phyloP scores from a whole-genome alignment of 2,329 filamentous ascomycete species.

The Tolypocladium tundrense region DNA sequence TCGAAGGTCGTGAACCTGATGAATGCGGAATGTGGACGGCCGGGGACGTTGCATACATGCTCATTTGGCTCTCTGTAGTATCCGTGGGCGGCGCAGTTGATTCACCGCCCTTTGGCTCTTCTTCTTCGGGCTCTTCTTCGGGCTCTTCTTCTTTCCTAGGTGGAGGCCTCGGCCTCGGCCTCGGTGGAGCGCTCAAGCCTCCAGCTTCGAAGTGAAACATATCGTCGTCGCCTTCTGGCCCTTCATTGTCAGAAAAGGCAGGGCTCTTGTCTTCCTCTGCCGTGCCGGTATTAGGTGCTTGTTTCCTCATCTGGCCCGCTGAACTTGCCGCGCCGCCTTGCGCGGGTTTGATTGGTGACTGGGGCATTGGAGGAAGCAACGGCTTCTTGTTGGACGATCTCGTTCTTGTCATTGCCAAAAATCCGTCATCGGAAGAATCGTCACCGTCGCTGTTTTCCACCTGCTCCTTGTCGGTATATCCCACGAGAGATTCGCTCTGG shows the following conservation, averaged over 20 bases:
- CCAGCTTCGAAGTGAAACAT: conserved; percentile 36
- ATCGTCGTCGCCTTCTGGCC: conserved; percentile 7
- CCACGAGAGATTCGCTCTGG: background rate
- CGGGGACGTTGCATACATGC: conserved; percentile 32
- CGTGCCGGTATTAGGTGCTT: background rate
- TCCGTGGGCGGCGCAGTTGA: background rate
- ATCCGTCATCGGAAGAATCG: conserved; percentile 29
- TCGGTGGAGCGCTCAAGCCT: conserved; percentile 19
- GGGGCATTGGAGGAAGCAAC: background rate
- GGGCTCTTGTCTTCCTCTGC: conserved; percentile 3
- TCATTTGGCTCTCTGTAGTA: background rate
- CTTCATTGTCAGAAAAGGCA: background rate
- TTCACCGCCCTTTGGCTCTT: conserved; percentile 16
- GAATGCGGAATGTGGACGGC: conserved; percentile 25
- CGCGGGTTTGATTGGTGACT: background rate
- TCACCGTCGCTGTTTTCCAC: conserved; percentile 2
- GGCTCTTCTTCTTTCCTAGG: background rate
- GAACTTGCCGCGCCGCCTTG: conserved; percentile 2
- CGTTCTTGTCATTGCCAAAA: conserved; percentile 28
- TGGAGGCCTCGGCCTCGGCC: conserved; percentile 8
- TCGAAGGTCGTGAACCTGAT: conserved; percentile 11
- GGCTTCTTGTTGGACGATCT: conserved; percentile 13
- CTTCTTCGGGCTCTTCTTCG: background rate
- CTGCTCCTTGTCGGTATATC: background rate
- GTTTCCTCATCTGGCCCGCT: background rate